phyloP scores from a whole-genome alignment of 1,139 yeast species.

The Entelexis sorbosivorans region DNA sequence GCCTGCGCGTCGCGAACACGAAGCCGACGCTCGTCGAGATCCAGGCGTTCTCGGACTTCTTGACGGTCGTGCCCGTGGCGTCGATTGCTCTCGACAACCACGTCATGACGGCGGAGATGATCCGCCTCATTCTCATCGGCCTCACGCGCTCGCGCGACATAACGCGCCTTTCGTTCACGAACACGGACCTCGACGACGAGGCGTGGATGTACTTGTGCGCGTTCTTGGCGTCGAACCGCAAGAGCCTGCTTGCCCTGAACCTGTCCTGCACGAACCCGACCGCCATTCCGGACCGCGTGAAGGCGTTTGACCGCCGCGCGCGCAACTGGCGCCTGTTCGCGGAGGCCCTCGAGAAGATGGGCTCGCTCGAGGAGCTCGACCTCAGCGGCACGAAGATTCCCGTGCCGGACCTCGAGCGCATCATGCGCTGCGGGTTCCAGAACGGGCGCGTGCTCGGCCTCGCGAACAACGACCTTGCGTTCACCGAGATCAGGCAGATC shows the following conservation, averaged over 20 bases:
- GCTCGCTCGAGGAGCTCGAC: conserved; percentile 63
- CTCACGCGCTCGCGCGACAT: conserved; percentile 46
- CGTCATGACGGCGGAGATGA: conserved; percentile 67
- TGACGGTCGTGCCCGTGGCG: conserved; percentile 71
- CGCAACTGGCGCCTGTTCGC: conserved; percentile 71
- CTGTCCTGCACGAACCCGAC: conserved; percentile 31
- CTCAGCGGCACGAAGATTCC: conserved; percentile 67
- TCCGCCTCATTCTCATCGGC: conserved; percentile 55
- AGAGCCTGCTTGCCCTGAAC: conserved; percentile 54
- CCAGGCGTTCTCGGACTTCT: conserved; percentile 75
- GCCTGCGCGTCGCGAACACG: conserved; percentile 72
- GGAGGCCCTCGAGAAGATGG: conserved; percentile 47
- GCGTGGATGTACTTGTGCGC: conserved; percentile 74
- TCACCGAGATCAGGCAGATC: conserved; percentile 45
- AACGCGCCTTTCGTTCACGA: conserved; percentile 65
- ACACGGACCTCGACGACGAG: conserved; percentile 56
- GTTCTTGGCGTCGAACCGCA: conserved; percentile 47
- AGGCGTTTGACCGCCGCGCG: conserved; percentile 41
- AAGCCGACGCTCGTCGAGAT: conserved; percentile 85
- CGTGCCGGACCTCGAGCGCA: conserved; percentile 35
- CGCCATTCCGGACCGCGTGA: conserved; percentile 15
- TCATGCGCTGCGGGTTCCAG: conserved; percentile 46
- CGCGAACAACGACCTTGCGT: conserved; percentile 57
- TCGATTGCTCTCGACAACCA: conserved; percentile 77
- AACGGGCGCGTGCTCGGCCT: conserved; percentile 61